Conservation (phyloP, 2,329 filamentous ascomycete genomes). For the Fusarium sp. region DNA sequence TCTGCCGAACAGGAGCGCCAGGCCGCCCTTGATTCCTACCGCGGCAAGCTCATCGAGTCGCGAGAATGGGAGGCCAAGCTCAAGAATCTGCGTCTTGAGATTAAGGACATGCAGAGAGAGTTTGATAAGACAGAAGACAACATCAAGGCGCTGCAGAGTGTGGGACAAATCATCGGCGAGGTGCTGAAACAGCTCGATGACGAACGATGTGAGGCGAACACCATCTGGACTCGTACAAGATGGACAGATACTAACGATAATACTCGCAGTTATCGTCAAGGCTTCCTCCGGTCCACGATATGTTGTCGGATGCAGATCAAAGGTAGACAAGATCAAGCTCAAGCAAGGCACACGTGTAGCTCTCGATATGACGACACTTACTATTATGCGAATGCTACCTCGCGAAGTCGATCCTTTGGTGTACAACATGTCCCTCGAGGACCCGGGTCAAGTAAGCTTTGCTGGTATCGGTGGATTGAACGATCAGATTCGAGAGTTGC, state of each 20-base stretch:
- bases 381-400: conserved; percentile 99
- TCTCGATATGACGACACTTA: conserved; percentile 98
- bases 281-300: conserved; percentile 97
- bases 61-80: conserved; percentile 99
- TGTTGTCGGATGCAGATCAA: conserved; percentile 97
- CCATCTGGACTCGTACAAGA: conserved; percentile 13
- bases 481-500: conserved; percentile 96
- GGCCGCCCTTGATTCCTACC: conserved; percentile 82
- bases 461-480: conserved; percentile 97
- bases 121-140: conserved; percentile 98
- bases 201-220: conserved; percentile 83
- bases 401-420: conserved; percentile 98
- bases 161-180: conserved; percentile 99
- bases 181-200: conserved; percentile 99
- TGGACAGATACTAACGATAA: conserved; percentile 37
- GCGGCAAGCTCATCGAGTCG: conserved; percentile 88
- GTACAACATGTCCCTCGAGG: conserved; percentile 99
- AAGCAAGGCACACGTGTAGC: conserved; percentile 99
- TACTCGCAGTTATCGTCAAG: conserved; percentile 88
- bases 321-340: conserved; percentile 96
- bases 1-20: conserved; percentile 71
- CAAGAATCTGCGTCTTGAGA: conserved; percentile 92
- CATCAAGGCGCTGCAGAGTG: conserved; percentile 98
- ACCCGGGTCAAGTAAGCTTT: conserved; percentile 97
- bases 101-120: conserved; percentile 94